A percentile compares a stretch with the other conserved stretches of the same genome.
Conservation (phyloP, 345 rosid genomes). For the Bruguiera gymnorhiza region DNA sequence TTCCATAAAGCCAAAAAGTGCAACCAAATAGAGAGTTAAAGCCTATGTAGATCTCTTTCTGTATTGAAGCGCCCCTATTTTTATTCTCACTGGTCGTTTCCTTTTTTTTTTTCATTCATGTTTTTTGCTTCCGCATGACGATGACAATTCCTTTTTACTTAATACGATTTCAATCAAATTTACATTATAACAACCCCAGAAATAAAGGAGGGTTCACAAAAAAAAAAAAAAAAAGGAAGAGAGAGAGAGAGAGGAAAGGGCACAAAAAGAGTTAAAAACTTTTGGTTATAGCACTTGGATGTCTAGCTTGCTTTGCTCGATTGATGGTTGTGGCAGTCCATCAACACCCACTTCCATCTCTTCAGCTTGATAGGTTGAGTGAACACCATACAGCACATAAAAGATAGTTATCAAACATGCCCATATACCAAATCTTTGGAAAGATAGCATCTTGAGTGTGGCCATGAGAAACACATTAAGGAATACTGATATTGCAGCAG, state of each 20-base stretch:
- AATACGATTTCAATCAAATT: conserved; percentile 15
- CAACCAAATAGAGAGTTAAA: too few relatives aligned
- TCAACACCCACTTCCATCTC: conserved; percentile 41
- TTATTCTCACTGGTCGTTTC: not conserved
- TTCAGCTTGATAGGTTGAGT: conserved; percentile 77
- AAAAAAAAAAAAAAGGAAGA: not conserved
- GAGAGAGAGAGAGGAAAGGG: not conserved
- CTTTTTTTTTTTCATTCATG: not conserved
- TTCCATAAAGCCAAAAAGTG: too few relatives aligned
- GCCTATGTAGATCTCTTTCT: too few relatives aligned
- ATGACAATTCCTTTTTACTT: conserved; percentile 6
- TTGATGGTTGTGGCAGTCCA: conserved; percentile 32
- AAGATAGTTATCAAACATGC: conserved; percentile 57
- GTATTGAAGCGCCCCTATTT: not conserved
- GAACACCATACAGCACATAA: conserved; percentile 83
- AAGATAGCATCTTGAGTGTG: conserved; percentile 53
- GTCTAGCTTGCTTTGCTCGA: conserved; percentile 40
- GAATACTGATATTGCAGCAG: conserved; percentile 65
- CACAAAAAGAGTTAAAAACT: not conserved
- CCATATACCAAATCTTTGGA: conserved; percentile 72
- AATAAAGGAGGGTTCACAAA: too few relatives aligned
- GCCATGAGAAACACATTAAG: conserved; percentile 73
- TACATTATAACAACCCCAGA: not conserved
- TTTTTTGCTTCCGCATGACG: not conserved
- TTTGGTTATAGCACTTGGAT: conserved; percentile 37